These are phyloP conservation scores for Incumbomyces delicatus DNA, from an alignment of 2,329 filamentous ascomycete species.

Conservation along the genomic window DNA sequence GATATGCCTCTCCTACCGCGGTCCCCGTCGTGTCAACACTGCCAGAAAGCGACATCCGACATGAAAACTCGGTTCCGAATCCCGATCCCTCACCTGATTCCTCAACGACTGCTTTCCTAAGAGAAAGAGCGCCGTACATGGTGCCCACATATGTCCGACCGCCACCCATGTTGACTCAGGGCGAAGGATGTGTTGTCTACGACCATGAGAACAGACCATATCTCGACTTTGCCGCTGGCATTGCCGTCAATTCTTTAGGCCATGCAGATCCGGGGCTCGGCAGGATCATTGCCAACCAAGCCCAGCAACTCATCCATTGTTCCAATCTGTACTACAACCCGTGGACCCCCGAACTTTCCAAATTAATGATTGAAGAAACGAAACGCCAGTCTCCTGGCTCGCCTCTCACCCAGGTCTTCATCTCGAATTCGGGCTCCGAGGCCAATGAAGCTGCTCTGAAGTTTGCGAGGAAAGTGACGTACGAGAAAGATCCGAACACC, in stretches of 20 bases:
- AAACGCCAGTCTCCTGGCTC: conserved; percentile 49
- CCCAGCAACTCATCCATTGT: conserved; percentile 72
- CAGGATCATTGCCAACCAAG: conserved; percentile 67
- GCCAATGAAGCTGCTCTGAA: conserved; percentile 98
- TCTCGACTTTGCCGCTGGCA: conserved; percentile 89
- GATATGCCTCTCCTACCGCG: conserved; percentile 17
- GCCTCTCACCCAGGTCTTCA: conserved; percentile 57
- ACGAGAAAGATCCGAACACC: conserved; percentile 60
- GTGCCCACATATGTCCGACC: conserved; percentile 90
- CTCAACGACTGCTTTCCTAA: conserved; percentile 62
- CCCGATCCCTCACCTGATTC: conserved; percentile 67
- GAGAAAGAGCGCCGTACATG: conserved; percentile 76
- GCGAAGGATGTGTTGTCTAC: conserved; percentile 78
- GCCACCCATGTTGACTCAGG: conserved; percentile 78
- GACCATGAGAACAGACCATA: conserved; percentile 84
- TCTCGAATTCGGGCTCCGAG: conserved; percentile 94
- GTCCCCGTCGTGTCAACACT: conserved; percentile 18
- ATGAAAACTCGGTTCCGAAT: conserved; percentile 48
- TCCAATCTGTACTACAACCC: conserved; percentile 97
- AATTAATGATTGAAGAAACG: conserved; percentile 75
- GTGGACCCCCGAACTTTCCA: conserved; percentile 83
- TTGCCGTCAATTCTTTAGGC: conserved; percentile 86
- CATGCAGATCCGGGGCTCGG: conserved; percentile 77
- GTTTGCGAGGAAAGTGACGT: conserved; percentile 86
- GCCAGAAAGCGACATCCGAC: conserved; percentile 27